Evolutionary conservation across 371 early-diverging fungal species (phyloP).

Genomic region (Capillidium heterosporum): DNA sequence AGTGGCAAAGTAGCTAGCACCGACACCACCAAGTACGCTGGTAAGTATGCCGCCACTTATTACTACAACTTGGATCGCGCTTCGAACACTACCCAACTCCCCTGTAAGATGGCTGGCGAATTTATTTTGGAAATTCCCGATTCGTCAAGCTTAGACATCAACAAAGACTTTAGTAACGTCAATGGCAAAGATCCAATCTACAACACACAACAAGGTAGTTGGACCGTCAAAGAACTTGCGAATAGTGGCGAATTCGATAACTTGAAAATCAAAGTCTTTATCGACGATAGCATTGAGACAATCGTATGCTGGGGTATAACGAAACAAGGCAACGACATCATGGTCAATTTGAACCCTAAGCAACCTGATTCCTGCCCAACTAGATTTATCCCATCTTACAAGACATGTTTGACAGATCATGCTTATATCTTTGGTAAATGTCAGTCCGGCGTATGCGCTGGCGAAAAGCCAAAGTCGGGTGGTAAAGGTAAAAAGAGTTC

Average conservation of each 20-base stretch:
- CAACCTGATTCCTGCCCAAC: not conserved
- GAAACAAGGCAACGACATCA: not conserved
- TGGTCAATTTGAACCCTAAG: not conserved
- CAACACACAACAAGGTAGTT: not conserved
- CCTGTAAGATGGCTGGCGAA: not conserved
- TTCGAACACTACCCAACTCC: not conserved
- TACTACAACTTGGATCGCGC: not conserved
- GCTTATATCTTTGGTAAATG: not conserved
- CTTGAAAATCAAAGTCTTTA: not conserved
- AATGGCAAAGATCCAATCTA: not conserved
- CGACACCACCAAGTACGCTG: not conserved
- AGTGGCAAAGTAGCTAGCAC: not conserved
- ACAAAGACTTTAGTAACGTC: not conserved
- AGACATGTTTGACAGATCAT: not conserved
- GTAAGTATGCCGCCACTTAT: not conserved
- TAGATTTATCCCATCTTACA: not conserved
- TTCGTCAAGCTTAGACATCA: not conserved
- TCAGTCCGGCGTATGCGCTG: not conserved
- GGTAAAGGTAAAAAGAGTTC: not conserved
- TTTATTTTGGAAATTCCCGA: not conserved
- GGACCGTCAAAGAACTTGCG: not conserved
- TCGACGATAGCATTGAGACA: not conserved
- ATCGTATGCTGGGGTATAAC: not conserved
- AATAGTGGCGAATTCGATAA: not conserved
- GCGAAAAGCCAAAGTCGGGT: not conserved